These are phyloP conservation scores for Neurospora sp. DNA, from an alignment of 495 filamentous ascomycete species.

Conservation along the genomic window DNA sequence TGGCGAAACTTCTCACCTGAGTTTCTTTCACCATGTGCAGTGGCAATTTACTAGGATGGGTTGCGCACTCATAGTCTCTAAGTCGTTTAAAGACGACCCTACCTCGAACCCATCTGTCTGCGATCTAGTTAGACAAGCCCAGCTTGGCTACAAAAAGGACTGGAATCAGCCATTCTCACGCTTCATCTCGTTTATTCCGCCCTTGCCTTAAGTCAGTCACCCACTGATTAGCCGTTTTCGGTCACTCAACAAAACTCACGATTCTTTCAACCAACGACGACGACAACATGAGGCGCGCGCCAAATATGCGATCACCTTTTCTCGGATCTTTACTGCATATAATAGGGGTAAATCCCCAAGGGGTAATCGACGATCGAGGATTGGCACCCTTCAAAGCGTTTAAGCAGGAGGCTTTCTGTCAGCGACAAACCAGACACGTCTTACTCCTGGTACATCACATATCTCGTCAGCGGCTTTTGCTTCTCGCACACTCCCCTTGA, in stretches of 20 bases:
- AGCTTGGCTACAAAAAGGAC: neutral
- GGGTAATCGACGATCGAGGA: neutral
- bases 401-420: neutral
- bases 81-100: neutral
- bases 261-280: neutral
- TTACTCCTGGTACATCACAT: neutral
- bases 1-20: neutral
- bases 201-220: neutral
- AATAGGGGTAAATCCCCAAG: neutral
- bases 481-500: neutral
- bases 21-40: neutral
- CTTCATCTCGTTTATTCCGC: neutral
- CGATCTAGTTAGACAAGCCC: neutral
- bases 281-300: neutral
- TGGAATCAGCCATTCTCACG: neutral
- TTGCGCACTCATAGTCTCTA: neutral
- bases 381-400: neutral
- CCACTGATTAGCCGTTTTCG: neutral
- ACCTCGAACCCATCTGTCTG: neutral
- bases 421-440: neutral
- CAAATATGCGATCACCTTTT: neutral
- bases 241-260: neutral
- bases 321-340: neutral
- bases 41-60: neutral
- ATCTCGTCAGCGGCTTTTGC: neutral